phyloP scores from a whole-genome alignment of 345 rosid species.

The Lepidium africanum region DNA sequence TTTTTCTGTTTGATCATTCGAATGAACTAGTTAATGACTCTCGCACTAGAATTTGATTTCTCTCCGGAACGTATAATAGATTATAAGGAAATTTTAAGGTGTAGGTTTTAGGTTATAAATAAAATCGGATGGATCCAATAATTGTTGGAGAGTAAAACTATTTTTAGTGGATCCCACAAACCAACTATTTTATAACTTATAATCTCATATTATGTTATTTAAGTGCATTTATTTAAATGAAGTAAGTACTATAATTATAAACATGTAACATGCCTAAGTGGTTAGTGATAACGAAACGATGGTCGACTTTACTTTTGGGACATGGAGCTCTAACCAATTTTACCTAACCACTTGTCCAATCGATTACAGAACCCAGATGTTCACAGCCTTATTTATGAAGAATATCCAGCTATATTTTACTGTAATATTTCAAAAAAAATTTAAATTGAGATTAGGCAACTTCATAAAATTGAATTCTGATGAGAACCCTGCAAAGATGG shows the following conservation, averaged over 20 bases:
- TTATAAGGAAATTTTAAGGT: too few relatives aligned
- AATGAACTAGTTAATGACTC: too few relatives aligned
- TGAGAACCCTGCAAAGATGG: too few relatives aligned
- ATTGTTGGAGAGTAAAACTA: too few relatives aligned
- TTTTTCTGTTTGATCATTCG: too few relatives aligned
- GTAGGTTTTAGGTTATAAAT: too few relatives aligned
- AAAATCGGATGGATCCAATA: too few relatives aligned
- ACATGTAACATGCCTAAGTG: slow-evolving; percentile 30
- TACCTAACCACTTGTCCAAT: slow-evolving; percentile 19
- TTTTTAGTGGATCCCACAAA: slow-evolving; percentile 2
- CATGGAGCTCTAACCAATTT: background rate
- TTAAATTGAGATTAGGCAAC: too few relatives aligned
- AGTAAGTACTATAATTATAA: background rate
- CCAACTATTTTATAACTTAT: slow-evolving; percentile 7
- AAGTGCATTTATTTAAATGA: background rate
- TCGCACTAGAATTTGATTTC: too few relatives aligned
- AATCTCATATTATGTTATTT: background rate
- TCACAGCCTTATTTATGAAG: background rate
- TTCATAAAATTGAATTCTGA: too few relatives aligned
- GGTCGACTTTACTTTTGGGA: slow-evolving; percentile 10
- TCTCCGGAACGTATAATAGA: too few relatives aligned
- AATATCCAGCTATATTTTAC: background rate
- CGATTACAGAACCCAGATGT: background rate
- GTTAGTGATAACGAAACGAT: slow-evolving; percentile 12
- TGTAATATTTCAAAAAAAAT: too few relatives aligned